Evolutionary conservation across 148 eudicot species (phyloP).

Genomic region (Vaccinium darrowii): DNA sequence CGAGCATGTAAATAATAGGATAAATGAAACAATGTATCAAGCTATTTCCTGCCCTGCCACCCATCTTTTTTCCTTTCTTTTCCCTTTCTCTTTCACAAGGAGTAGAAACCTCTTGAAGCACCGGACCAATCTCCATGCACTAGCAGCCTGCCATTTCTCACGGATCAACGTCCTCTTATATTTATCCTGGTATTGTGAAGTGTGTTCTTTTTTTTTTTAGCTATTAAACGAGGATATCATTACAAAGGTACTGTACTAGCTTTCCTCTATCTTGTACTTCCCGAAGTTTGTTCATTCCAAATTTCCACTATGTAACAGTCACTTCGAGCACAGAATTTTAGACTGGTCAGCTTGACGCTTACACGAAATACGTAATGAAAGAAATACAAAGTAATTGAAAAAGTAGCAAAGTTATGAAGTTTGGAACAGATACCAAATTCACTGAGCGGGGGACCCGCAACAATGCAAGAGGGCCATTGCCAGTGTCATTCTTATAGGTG

Average conservation of each 20-base stretch:
- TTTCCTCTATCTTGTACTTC: not conserved
- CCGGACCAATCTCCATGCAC: not conserved
- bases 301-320: too few species aligned
- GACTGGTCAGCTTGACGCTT: not conserved
- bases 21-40: not conserved
- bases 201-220: not conserved
- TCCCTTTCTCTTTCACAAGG: not conserved
- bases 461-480: conserved; percentile 38
- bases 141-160: not conserved
- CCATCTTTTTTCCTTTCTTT: not conserved
- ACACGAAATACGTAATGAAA: not conserved
- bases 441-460: conserved; percentile 71
- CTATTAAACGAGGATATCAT: not conserved
- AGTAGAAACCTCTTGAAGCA: not conserved
- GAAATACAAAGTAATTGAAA: conserved; percentile 3
- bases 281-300: not conserved
- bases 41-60: not conserved
- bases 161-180: not conserved
- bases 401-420: conserved; percentile 9
- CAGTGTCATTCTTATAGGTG: conserved; percentile 74
- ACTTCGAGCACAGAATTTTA: not conserved
- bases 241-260: not conserved
- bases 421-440: conserved; percentile 69
- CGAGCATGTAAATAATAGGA: not conserved
- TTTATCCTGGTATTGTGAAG: not conserved